A percentile compares a stretch with the other conserved stretches of the same genome.
phyloP scores from a whole-genome alignment of 176 grass and related monocot species.

The Oryza punctata region DNA sequence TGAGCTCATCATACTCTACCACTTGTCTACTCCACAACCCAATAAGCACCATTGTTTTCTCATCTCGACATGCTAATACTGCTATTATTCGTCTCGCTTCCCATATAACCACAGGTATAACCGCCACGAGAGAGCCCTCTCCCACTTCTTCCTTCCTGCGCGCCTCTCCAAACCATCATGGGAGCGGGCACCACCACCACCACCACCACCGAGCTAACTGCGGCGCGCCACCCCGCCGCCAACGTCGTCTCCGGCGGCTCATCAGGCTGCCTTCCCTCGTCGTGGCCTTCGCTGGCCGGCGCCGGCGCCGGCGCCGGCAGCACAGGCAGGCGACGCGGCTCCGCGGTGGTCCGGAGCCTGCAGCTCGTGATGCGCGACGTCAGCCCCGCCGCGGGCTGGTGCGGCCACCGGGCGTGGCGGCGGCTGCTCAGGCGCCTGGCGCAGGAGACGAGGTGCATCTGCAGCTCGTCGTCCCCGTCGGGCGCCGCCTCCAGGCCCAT shows the following conservation, averaged over 20 bases:
- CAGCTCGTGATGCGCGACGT: slow-evolving; percentile 56
- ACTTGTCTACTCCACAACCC: background rate
- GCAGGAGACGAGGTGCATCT: slow-evolving; percentile 73
- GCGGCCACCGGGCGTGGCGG: slow-evolving; percentile 60
- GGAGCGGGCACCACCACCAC: slow-evolving; percentile 37
- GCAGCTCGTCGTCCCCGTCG: slow-evolving; percentile 34
- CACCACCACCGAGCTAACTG: slow-evolving; percentile 34
- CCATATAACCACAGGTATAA: slow-evolving; percentile 23
- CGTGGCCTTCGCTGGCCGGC: slow-evolving; percentile 31
- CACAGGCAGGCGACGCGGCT: slow-evolving; percentile 21
- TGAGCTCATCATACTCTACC: background rate
- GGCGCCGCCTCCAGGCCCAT: slow-evolving; percentile 42
- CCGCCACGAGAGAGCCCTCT: background rate
- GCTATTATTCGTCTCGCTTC: background rate
- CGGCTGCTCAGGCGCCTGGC: slow-evolving; percentile 66
- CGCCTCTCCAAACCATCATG: slow-evolving; percentile 14
- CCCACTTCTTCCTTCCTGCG: background rate
- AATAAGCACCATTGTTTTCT: background rate
- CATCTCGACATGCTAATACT: background rate
- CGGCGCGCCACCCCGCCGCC: slow-evolving; percentile 33
- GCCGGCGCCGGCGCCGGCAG: background rate
- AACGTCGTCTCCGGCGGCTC: slow-evolving; percentile 23
- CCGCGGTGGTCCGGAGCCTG: slow-evolving; percentile 44
- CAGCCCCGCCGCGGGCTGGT: slow-evolving; percentile 37
- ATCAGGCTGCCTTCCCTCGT: slow-evolving; percentile 45